Evolutionary conservation across 345 rosid genomes (phyloP), one percentile per base, ranked within the genome.

Genomic region (Xanthoceras sorbifolium): DNA sequence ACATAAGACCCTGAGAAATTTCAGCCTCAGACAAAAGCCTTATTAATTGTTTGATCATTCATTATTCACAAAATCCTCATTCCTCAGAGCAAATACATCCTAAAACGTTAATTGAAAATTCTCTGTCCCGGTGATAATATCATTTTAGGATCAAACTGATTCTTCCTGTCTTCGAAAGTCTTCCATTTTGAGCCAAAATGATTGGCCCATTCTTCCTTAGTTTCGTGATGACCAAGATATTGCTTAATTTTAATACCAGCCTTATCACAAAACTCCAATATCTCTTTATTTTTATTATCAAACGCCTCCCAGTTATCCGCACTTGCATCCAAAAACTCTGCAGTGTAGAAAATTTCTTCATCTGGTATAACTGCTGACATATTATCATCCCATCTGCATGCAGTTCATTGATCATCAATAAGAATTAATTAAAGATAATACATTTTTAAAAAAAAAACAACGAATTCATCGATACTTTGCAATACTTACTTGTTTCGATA

Each of bases 291-390:
- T 65, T 73, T 83, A 38, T 64, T 75, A 38, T 85, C 84, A 40
- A 50, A 78, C 3, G 20, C 71, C 59, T 72, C 64, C 88, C 84
- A 80, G 50, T 78, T 75, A 59, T 80, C 64, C 26, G 80, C 72
- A 48, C 82, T 62, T 22, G 85, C 74, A 52, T 80, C 77, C 79
- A 85, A 61, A 67, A 85, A 78, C 31, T 81, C 88, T n/a, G 71
- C 84, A 1, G 80, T 55, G 67, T 85, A 85, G 80, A 85, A 85
- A 6, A 82, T 61, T 0, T 85, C 86, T 57, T 82, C 86, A 1
- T 80, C 82, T 64, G 88, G 88, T 76, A 85, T 76, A 15, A 85
- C 84, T 11, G 82, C 88, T 0, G 88, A 85, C 52, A 69, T 85
- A 42, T 74, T 78, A 22, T 78, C 79, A 59, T 82, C 79, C 86